A percentile compares a stretch with the other conserved stretches of the same genome.
These are phyloP conservation scores for Lagenidium giganteum DNA, from an alignment of 352 stramenopile genomes.

Conservation along the genomic window DNA sequence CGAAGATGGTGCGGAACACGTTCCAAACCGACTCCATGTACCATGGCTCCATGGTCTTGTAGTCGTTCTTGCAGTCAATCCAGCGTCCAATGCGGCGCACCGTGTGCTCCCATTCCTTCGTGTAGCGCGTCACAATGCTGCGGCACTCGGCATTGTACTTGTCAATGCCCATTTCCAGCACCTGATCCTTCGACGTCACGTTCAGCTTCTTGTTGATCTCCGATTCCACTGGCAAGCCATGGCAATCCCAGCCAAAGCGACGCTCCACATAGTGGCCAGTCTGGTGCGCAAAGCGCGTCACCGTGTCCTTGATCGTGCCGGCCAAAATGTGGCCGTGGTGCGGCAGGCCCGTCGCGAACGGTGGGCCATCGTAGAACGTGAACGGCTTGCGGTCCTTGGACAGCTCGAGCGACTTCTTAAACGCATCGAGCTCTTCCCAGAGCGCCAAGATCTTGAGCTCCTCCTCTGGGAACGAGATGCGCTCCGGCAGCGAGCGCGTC, in stretches of 20 bases:
- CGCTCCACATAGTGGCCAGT: conserved; percentile 96
- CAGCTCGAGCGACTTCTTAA: conserved; percentile 88
- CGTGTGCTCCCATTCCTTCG: conserved; percentile 97
- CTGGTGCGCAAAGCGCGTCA: conserved; percentile 99
- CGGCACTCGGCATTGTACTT: conserved; percentile 99
- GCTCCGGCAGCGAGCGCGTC: conserved; percentile 71
- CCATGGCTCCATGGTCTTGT: conserved; percentile 99
- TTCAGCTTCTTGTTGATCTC: conserved; percentile 99
- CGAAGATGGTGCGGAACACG: conserved; percentile 98
- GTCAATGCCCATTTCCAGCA: conserved; percentile 96
- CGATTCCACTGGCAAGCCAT: conserved; percentile 98
- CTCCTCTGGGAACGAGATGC: conserved; percentile 84
- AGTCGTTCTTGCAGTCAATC: conserved; percentile 99
- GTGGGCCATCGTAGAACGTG: conserved; percentile 99
- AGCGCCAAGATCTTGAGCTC: conserved; percentile 71
- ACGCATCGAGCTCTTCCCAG: conserved; percentile 87
- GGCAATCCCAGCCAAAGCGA: conserved; percentile 99
- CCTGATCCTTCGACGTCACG: conserved; percentile 97
- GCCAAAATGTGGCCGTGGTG: conserved; percentile 99
- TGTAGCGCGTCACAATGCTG: conserved; percentile 97
- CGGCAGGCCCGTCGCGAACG: conserved; percentile 97
- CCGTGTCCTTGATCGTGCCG: conserved; percentile 99
- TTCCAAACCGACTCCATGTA: conserved; percentile 99
- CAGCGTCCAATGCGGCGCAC: conserved; percentile 98
- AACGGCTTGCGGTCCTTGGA: conserved; percentile 94